A percentile compares a stretch with the other conserved stretches of the same genome.
Evolutionary conservation across 2,329 filamentous ascomycete genomes (phyloP).

Genomic region (Capronia coronata): DNA sequence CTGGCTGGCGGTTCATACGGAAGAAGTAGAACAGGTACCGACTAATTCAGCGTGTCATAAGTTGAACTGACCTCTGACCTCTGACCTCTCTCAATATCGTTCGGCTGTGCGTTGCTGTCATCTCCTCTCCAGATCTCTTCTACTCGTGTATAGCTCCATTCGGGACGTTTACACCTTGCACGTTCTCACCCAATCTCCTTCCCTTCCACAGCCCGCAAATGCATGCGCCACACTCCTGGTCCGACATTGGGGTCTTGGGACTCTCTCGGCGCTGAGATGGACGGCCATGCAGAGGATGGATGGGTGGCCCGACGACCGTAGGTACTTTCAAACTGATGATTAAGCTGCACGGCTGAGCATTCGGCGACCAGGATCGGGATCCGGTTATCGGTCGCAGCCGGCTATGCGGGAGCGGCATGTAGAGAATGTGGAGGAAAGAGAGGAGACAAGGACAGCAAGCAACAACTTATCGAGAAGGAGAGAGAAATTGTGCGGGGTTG

Average conservation of each 20-base stretch:
- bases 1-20: conserved; percentile 30
- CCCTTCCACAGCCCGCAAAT: background rate
- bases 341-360: background rate
- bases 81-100: background rate
- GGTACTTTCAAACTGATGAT: background rate
- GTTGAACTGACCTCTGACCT: background rate
- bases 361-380: background rate
- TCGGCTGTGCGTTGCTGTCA: background rate
- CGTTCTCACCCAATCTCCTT: too few relatives aligned
- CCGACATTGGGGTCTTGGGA: conserved; percentile 2
- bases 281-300: background rate
- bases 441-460: too few relatives aligned
- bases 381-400: background rate
- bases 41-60: conserved; percentile 4
- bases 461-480: background rate
- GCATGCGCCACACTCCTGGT: conserved; percentile 7
- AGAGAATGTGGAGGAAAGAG: background rate
- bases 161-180: too few relatives aligned
- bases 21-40: conserved; percentile 23
- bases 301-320: too few relatives aligned
- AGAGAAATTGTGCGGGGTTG: background rate
- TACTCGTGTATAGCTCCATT: too few relatives aligned
- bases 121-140: too few relatives aligned
- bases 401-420: too few relatives aligned
- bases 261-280: background rate